These are phyloP conservation scores for Capniomyces stellatus DNA, from an alignment of 371 early-diverging fungal genomes.

Conservation along the genomic window DNA sequence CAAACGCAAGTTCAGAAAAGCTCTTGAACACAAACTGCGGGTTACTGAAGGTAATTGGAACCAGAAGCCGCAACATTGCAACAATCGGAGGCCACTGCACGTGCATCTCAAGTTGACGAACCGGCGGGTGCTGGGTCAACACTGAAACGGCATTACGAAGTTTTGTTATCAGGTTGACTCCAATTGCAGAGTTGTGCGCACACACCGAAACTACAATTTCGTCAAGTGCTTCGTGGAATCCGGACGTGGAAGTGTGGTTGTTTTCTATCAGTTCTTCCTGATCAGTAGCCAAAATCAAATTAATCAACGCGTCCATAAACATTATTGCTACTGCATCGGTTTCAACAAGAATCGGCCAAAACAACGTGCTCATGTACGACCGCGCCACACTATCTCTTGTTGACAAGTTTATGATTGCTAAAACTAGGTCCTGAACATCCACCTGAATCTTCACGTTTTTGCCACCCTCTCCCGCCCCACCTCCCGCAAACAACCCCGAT, in stretches of 20 bases:
- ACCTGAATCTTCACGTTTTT: not conserved
- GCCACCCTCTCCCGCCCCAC: constrained; percentile 35
- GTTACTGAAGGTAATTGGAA: constrained; percentile 82
- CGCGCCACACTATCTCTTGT: not conserved
- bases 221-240: not conserved
- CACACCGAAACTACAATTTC: not conserved
- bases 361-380: not conserved
- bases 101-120: constrained; percentile 29
- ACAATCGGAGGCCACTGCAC: constrained; percentile 76
- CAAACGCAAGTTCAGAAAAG: constrained; percentile 73
- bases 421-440: not conserved
- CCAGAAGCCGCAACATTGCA: constrained; percentile 61
- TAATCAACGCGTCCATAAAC: not conserved
- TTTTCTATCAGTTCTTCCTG: no score
- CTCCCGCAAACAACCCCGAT: not conserved
- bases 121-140: not conserved
- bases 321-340: not conserved
- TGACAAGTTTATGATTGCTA: not conserved
- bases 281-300: no score
- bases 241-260: no score
- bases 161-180: not conserved
- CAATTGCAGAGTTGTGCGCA: not conserved
- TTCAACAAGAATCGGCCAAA: not conserved
- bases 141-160: not conserved
- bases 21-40: constrained; percentile 52